Conservation (phyloP, 768 basidiomycete genomes). For the Rhodocollybia butyracea region DNA sequence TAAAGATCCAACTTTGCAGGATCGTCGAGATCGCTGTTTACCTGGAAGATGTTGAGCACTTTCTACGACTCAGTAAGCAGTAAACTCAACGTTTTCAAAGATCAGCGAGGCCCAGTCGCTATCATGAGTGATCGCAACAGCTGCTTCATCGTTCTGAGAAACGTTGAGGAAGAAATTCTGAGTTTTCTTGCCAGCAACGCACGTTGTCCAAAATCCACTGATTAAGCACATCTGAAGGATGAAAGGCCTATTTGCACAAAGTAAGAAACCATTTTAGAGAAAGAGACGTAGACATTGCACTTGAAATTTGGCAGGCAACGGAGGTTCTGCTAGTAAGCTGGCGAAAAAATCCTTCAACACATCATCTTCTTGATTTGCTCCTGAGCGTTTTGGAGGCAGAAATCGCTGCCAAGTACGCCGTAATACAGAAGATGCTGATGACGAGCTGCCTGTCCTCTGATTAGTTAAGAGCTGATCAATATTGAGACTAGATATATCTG, state of each 20-base stretch:
- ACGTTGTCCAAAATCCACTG: not conserved
- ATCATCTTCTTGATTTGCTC: too few species aligned
- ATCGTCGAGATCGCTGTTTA: too few species aligned
- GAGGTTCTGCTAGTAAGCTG: too few species aligned
- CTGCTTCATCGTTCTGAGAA: not conserved
- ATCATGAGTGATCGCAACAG: constrained; percentile 2
- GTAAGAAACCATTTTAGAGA: not conserved
- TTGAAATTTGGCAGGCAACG: not conserved
- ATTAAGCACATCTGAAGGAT: not conserved
- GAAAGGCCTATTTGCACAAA: not conserved
- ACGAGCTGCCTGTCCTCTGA: not conserved
- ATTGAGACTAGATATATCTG: not conserved
- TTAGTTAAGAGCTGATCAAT: not conserved
- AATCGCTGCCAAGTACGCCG: not conserved
- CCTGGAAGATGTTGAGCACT: too few species aligned
- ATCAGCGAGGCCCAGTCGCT: not conserved
- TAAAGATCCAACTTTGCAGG: too few species aligned
- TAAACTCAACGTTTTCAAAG: too few species aligned
- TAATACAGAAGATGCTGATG: not conserved
- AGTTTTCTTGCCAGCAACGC: not conserved
- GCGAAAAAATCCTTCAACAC: too few species aligned
- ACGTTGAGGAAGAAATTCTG: too few species aligned
- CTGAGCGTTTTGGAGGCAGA: too few species aligned
- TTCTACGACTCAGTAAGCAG: too few species aligned
- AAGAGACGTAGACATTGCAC: not conserved